These are phyloP conservation scores for Phytophthora hibernalis DNA, from an alignment of 352 stramenopile species.

Conservation along the genomic window DNA sequence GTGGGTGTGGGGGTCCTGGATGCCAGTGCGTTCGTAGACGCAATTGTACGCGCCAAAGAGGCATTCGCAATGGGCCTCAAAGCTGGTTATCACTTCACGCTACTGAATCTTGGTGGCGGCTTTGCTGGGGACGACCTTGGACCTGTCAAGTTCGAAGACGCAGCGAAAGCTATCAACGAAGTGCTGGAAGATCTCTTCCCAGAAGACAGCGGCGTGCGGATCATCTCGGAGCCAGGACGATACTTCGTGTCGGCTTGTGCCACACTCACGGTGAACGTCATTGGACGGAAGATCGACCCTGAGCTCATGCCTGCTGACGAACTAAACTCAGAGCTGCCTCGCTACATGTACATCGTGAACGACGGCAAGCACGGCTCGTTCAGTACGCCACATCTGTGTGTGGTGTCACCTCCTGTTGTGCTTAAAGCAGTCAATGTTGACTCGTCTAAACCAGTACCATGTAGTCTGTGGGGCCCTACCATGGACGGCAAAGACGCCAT, in stretches of 20 bases:
- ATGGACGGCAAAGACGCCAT: conserved; percentile 64
- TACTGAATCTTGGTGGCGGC: conserved; percentile 91
- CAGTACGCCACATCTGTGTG: conserved; percentile 50
- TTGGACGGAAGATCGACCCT: conserved; percentile 58
- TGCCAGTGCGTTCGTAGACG: conserved; percentile 74
- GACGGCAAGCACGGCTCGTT: conserved; percentile 59
- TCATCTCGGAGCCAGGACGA: conserved; percentile 92
- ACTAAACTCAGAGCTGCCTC: conserved; percentile 26
- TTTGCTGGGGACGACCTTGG: conserved; percentile 72
- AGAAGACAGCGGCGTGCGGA: conserved; percentile 45
- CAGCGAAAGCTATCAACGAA: conserved; percentile 47
- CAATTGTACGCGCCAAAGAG: conserved; percentile 64
- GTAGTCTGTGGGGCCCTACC: conserved; percentile 57
- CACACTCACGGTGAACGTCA: conserved; percentile 79
- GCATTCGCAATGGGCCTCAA: conserved; percentile 74
- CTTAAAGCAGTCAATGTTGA: conserved; percentile 27
- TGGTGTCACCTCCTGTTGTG: conserved; percentile 23
- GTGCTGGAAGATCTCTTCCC: conserved; percentile 59
- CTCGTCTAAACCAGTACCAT: conserved; percentile 29
- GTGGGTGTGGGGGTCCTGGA: conserved; percentile 86
- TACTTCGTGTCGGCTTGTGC: conserved; percentile 84
- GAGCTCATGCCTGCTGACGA: conserved; percentile 35
- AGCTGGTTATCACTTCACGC: conserved; percentile 63
- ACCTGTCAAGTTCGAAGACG: conserved; percentile 51
- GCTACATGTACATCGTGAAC: conserved; percentile 68